Evolutionary conservation across 2,329 filamentous ascomycete species (phyloP).

Genomic region (Chaetomium olivaceum): DNA sequence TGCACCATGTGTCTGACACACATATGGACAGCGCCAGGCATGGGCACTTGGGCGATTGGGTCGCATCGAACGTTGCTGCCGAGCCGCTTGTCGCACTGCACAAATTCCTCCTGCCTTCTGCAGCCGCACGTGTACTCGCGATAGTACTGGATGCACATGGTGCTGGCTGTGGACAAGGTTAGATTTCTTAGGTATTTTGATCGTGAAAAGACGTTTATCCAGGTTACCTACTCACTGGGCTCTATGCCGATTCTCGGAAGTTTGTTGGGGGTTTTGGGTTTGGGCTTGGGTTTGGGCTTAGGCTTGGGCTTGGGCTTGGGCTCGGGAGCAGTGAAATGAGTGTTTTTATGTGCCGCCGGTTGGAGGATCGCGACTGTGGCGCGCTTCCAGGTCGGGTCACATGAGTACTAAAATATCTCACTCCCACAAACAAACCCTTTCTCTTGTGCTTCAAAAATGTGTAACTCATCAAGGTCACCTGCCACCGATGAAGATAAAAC

Average conservation of each 20-base stretch:
- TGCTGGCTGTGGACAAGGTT: neutral
- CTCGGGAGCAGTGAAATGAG: neutral
- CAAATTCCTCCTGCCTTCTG: constrained; percentile 15
- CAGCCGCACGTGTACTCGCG: constrained; percentile 21
- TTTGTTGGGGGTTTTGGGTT: neutral
- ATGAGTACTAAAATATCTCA: neutral
- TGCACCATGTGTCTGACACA: constrained; percentile 21
- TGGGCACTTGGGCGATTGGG: constrained; percentile 1
- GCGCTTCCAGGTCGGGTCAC: neutral
- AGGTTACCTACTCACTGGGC: neutral
- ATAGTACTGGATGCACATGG: constrained; percentile 11
- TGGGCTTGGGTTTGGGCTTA: neutral
- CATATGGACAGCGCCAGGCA: constrained; percentile 12
- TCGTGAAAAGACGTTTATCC: neutral
- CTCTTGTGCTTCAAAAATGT: neutral
- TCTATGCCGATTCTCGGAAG: neutral
- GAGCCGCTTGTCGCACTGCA: constrained; percentile 21
- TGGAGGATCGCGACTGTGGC: neutral
- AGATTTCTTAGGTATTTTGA: neutral
- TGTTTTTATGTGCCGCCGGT: neutral
- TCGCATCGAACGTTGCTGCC: constrained; percentile 23
- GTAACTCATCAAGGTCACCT: neutral
- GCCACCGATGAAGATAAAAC: neutral
- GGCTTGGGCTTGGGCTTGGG: neutral
- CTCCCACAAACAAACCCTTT: neutral